These are phyloP conservation scores for Globisporangium echinulatum DNA, from an alignment of 352 stramenopile genomes.

Conservation along the genomic window DNA sequence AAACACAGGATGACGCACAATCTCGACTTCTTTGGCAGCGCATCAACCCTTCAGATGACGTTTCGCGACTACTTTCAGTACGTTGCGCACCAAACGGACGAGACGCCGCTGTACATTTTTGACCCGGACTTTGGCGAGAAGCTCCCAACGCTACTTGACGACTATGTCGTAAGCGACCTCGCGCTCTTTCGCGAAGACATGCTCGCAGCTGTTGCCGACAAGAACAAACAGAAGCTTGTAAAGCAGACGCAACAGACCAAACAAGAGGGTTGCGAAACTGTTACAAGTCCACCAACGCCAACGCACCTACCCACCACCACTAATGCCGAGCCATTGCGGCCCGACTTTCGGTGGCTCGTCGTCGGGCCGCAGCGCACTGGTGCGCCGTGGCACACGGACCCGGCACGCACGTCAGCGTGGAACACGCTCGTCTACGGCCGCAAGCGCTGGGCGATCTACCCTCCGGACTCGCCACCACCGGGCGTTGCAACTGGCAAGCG, in stretches of 20 bases:
- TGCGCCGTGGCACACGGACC: conserved; percentile 94
- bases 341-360: conserved; percentile 82
- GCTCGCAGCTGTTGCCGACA: conserved; percentile 11
- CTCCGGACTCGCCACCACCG: conserved; percentile 68
- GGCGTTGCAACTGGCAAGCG: conserved; percentile 57
- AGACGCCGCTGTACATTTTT: conserved; percentile 87
- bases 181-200: conserved; percentile 78
- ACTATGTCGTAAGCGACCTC: conserved; percentile 61
- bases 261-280: not conserved
- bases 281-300: not conserved
- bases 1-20: conserved; percentile 77
- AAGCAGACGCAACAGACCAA: too few species aligned
- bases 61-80: conserved; percentile 75
- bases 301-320: too few species aligned
- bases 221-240: too few species aligned
- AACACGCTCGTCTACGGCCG: conserved; percentile 91
- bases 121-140: conserved; percentile 80
- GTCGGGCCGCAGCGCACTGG: conserved; percentile 80
- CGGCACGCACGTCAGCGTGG: conserved; percentile 93
- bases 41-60: conserved; percentile 55
- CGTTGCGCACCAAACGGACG: conserved; percentile 55
- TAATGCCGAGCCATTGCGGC: conserved; percentile 10
- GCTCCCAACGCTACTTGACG: conserved; percentile 56
- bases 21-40: conserved; percentile 50
- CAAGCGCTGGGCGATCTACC: conserved; percentile 96